Conservation (phyloP, 2,329 filamentous ascomycete species). For the Sclerotinia nivalis region DNA sequence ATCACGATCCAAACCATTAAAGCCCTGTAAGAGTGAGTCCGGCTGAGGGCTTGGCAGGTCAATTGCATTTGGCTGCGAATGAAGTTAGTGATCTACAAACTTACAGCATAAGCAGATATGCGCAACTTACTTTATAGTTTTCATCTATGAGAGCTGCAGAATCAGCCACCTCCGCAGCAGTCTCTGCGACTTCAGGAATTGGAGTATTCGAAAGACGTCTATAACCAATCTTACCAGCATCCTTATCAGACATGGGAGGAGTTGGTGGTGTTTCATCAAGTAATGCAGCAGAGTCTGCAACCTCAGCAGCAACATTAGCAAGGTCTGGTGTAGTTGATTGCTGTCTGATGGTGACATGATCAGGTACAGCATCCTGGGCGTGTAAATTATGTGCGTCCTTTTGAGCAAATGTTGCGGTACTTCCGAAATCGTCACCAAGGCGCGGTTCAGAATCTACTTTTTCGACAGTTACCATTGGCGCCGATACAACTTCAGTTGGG, state of each 20-base stretch:
- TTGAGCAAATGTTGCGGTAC: conserved; percentile 40
- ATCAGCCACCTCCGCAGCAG: conserved; percentile 49
- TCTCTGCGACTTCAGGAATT: conserved; percentile 46
- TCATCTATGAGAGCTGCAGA: conserved; percentile 45
- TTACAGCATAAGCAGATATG: not conserved
- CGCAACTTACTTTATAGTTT: conserved; percentile 27
- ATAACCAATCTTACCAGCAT: conserved; percentile 39
- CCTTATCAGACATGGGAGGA: conserved; percentile 39
- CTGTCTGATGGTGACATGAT: conserved; percentile 38
- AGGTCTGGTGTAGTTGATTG: conserved; percentile 34
- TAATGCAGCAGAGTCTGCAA: conserved; percentile 34
- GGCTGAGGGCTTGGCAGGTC: conserved; percentile 1
- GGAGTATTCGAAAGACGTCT: conserved; percentile 44
- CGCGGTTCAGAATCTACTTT: conserved; percentile 42
- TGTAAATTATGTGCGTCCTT: conserved; percentile 41
- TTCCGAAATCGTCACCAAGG: conserved; percentile 43
- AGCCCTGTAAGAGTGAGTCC: not conserved
- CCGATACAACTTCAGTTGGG: not conserved
- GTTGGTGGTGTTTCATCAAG: conserved; percentile 37
- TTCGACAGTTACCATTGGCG: conserved; percentile 40
- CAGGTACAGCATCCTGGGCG: conserved; percentile 42
- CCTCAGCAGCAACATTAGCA: conserved; percentile 36
- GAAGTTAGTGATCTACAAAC: conserved; percentile 3
- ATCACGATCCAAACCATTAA: not conserved
- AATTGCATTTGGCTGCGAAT: not conserved